Evolutionary conservation across 2,329 filamentous ascomycete genomes (phyloP), one percentile per base, ranked within the genome.

Genomic region (Dactylellina cionopaga): DNA sequence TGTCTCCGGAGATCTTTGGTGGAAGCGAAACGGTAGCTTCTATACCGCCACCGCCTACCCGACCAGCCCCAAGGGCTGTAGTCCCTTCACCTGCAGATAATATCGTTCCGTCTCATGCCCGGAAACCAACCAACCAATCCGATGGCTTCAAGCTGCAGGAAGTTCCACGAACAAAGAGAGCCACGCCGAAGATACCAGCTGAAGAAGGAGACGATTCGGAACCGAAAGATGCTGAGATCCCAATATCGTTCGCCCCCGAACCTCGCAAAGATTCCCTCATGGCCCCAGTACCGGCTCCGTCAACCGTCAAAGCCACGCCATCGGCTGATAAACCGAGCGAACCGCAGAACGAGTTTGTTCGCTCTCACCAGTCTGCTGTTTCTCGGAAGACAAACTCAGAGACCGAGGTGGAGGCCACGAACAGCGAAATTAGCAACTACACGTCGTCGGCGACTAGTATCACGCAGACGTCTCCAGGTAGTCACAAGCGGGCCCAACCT

Each of bases 81-180:
- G 15, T 59, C 10, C 27, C 25, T 17, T 15, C 39, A 6, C 46
- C 55, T n/a, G 58, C 24, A 3, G 66, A 71, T 52, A 71, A 63
- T 51, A 71, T 71, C 11, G 52, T 71, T 27, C 66, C 66, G 31
- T 71, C 66, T 22, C 66, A 71, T n/a, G 66, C 66, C 24, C 66
- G 31, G 11, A 74, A 76, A 41, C 64, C 51, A 4, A 75, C 76
- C 17, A 72, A 60, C 43, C 74, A 74, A 51, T 31, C 22, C 24
- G 88, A 91, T 10, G 87, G 88, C 25, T 93, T 93, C 81, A 92
- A 89, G 80, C 81, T 95, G 43, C 91, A 94, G 78, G 92, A 96
- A 51, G 91, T 90, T 1, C 91, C 92, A 0, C 90, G 88, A 80
- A 86, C 84, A 77, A 85, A 84, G 78, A 85, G 84, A 79, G 66